These are phyloP conservation scores for Russula ochroleuca DNA, from an alignment of 768 basidiomycete genomes.

Conservation along the genomic window DNA sequence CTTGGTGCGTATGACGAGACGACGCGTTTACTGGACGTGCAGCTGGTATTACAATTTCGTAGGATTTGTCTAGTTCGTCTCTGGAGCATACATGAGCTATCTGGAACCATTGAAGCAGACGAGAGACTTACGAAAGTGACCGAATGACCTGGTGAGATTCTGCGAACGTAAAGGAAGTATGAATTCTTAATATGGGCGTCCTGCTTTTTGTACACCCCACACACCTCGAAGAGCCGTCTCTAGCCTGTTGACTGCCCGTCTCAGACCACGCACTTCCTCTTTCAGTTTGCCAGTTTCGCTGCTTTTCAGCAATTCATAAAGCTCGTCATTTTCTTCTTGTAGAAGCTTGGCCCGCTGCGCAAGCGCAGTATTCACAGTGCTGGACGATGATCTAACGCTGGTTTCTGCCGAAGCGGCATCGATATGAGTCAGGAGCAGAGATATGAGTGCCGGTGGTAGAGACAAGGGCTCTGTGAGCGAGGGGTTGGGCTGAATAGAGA, in stretches of 20 bases:
- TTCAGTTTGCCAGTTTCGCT: constrained; percentile 78
- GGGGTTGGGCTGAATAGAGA: constrained; percentile 55
- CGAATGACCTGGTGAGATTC: constrained; percentile 75
- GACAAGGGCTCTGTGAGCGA: constrained; percentile 60
- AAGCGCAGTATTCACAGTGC: constrained; percentile 67
- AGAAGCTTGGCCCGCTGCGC: constrained; percentile 66
- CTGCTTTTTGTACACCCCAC: constrained; percentile 23
- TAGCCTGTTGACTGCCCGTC: constrained; percentile 61
- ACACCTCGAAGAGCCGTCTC: constrained; percentile 75
- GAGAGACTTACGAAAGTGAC: constrained; percentile 60
- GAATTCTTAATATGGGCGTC: constrained; percentile 5
- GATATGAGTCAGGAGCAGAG: constrained; percentile 66
- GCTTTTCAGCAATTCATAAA: constrained; percentile 68
- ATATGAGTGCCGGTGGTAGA: constrained; percentile 65
- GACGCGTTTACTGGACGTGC: constrained; percentile 38
- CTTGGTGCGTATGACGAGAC: constrained; percentile 46
- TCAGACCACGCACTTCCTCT: constrained; percentile 71
- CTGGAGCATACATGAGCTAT: constrained; percentile 38
- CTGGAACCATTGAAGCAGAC: constrained; percentile 5
- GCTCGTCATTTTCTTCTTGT: constrained; percentile 85
- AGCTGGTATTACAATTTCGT: constrained; percentile 53
- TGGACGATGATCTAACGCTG: constrained; percentile 35
- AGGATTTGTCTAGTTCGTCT: constrained; percentile 71
- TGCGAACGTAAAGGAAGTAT: constrained; percentile 32
- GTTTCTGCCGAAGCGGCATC: constrained; percentile 38